Conservation (phyloP, 2,329 filamentous ascomycete species). For the Talaromyces sp. region DNA sequence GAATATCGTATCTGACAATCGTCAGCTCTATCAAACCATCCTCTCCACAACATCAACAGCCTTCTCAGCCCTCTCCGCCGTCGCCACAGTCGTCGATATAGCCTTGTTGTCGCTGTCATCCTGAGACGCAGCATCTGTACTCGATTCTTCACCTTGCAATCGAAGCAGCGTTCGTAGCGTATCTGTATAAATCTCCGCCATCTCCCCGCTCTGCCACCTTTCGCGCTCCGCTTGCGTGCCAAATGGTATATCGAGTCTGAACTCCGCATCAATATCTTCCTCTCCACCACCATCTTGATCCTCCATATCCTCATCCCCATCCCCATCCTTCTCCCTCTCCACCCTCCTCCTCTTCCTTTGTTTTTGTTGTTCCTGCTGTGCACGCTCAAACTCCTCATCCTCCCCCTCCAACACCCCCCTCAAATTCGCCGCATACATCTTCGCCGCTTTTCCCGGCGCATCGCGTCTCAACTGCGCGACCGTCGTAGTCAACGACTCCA, state of each 20-base stretch:
- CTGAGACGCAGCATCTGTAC: conserved; percentile 23
- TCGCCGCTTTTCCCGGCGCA: conserved; percentile 44
- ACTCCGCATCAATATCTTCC: conserved; percentile 24
- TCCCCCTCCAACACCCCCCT: conserved; percentile 37
- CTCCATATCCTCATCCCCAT: conserved; percentile 32
- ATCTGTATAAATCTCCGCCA: conserved; percentile 44
- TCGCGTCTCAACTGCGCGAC: conserved; percentile 49
- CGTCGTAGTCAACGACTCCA: conserved; percentile 49
- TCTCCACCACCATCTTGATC: conserved; percentile 8
- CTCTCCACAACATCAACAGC: conserved; percentile 50
- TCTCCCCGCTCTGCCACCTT: conserved; percentile 44
- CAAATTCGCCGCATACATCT: conserved; percentile 38
- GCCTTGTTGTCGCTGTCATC: conserved; percentile 29
- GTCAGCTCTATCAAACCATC: conserved; percentile 33
- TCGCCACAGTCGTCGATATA: conserved; percentile 48
- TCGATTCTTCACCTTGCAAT: conserved; percentile 38
- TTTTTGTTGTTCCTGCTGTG: conserved; percentile 20
- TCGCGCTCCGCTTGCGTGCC: conserved; percentile 36
- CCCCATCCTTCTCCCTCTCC: conserved; percentile 27
- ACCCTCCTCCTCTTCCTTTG: conserved; percentile 23
- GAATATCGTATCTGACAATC: neutral
- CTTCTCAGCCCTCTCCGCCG: conserved; percentile 45
- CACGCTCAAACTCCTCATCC: conserved; percentile 51
- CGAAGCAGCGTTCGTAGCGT: conserved; percentile 39
- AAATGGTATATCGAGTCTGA: conserved; percentile 35